Conservation (phyloP, 345 rosid species). For the Lenwebbia sp. region DNA sequence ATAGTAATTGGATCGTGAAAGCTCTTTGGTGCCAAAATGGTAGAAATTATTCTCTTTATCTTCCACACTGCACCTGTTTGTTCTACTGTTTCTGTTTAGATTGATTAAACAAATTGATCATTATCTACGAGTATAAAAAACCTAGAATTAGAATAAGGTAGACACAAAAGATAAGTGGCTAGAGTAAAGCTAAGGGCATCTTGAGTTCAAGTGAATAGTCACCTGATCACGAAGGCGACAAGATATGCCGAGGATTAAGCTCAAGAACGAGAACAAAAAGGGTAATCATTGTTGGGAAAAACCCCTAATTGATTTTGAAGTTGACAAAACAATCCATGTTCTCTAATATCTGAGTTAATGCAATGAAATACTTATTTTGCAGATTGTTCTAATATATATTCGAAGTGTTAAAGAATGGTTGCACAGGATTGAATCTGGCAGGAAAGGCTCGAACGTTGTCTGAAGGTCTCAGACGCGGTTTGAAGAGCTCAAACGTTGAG, state of each 20-base stretch:
- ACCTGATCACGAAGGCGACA: not conserved
- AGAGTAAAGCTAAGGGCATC: not conserved
- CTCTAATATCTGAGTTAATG: too few species aligned
- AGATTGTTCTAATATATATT: too few species aligned
- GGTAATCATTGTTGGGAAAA: not conserved
- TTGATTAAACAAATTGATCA: not conserved
- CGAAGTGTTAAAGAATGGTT: too few species aligned
- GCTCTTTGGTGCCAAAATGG: not conserved
- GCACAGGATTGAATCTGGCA: too few species aligned
- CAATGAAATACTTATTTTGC: too few species aligned
- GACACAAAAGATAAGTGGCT: not conserved
- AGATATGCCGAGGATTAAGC: not conserved
- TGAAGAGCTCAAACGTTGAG: too few species aligned
- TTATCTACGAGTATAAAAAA: not conserved
- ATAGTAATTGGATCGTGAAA: not conserved
- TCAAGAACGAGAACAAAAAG: not conserved
- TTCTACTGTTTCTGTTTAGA: not conserved
- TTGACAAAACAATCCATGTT: too few species aligned
- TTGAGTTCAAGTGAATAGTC: not conserved
- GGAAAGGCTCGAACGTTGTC: too few species aligned
- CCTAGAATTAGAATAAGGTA: not conserved
- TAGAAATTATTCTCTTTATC: not conserved
- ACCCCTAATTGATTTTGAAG: too few species aligned
- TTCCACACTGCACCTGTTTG: not conserved
- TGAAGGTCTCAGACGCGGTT: too few species aligned